phyloP scores from a whole-genome alignment of 2,329 filamentous ascomycete genomes.

The Pseudopyrenochaeta lycopersici region DNA sequence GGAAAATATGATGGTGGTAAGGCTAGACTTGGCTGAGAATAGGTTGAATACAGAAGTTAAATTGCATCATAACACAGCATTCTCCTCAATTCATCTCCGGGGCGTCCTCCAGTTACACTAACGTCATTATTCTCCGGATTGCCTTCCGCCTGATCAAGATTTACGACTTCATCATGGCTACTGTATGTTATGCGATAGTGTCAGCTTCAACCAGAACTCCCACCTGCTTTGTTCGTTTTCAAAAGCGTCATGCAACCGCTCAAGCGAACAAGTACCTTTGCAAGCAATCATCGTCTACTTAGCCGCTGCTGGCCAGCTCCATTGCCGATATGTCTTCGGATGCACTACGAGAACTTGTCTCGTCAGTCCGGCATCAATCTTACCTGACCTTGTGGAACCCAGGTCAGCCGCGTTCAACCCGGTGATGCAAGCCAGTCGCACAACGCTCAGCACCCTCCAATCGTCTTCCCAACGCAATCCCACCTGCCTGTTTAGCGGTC shows the following conservation, averaged over 20 bases:
- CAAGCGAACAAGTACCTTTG: too few relatives aligned
- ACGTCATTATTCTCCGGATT: neutral
- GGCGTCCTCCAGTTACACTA: too few relatives aligned
- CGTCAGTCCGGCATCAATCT: too few relatives aligned
- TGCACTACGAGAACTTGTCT: neutral
- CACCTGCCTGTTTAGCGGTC: neutral
- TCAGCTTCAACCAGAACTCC: neutral
- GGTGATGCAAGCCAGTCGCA: neutral
- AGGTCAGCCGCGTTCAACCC: neutral
- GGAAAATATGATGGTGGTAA: constrained; percentile 61
- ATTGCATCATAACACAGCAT: neutral
- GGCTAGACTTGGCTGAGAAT: constrained; percentile 12
- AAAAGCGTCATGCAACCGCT: too few relatives aligned
- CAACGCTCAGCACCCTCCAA: neutral
- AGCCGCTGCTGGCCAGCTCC: neutral
- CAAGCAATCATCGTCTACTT: neutral
- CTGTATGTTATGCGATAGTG: neutral
- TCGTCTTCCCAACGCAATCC: neutral
- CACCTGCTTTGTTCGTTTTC: too few relatives aligned
- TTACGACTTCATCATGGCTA: neutral
- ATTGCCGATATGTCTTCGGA: neutral
- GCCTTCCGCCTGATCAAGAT: neutral
- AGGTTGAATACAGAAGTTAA: neutral
- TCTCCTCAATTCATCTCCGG: neutral
- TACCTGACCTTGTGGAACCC: neutral